phyloP scores from a whole-genome alignment of 805 yeast genomes.

The Starmerella bombicola region DNA sequence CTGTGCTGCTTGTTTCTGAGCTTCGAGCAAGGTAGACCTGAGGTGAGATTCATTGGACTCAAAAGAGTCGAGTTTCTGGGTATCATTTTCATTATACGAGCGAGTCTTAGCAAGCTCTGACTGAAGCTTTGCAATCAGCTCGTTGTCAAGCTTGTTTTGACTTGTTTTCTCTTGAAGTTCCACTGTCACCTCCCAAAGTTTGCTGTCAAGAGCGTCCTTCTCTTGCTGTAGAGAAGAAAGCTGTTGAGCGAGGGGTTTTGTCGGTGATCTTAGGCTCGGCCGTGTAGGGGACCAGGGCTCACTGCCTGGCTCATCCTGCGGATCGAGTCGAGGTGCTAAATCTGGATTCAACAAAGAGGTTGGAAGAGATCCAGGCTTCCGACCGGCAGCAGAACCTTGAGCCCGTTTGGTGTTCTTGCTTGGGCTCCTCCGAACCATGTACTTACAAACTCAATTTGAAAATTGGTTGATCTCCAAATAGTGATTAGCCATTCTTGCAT shows the following conservation, averaged over 20 bases:
- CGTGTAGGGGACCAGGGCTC: constrained; percentile 16
- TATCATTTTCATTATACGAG: constrained; percentile 20
- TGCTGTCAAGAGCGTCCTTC: constrained; percentile 26
- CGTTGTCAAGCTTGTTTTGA: constrained; percentile 21
- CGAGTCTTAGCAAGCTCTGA: constrained; percentile 4
- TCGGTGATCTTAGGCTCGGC: constrained; percentile 14
- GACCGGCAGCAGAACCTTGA: not conserved
- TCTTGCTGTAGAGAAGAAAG: constrained; percentile 11
- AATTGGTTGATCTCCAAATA: too few species aligned
- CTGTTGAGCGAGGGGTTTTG: constrained; percentile 3
- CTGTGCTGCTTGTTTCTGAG: constrained; percentile 2
- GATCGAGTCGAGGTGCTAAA: not conserved
- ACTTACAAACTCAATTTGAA: too few species aligned
- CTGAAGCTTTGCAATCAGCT: constrained; percentile 16
- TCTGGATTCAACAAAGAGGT: not conserved
- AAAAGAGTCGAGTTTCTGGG: constrained; percentile 21
- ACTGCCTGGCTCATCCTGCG: not conserved
- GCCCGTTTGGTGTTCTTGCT: not conserved
- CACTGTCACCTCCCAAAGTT: constrained; percentile 31
- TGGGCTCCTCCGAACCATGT: constrained; percentile 10
- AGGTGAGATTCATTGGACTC: constrained; percentile 19
- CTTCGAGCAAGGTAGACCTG: not conserved
- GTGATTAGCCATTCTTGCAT: too few species aligned
- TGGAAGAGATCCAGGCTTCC: not conserved
- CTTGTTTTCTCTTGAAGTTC: constrained; percentile 26